Conservation (phyloP, 306 rosid species). For the Cucurbita argyrosperma region DNA sequence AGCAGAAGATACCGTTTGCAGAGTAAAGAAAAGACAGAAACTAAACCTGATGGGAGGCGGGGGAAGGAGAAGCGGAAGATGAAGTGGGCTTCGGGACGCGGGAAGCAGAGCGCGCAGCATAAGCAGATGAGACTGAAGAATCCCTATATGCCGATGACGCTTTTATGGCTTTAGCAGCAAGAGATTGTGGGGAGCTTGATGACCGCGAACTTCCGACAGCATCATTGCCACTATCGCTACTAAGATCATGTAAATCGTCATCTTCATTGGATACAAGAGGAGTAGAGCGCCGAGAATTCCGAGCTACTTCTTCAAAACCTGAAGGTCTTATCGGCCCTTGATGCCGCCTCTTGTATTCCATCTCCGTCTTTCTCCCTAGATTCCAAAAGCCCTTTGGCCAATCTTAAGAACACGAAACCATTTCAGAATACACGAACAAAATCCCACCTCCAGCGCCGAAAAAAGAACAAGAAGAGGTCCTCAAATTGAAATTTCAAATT, state of each 20-base stretch:
- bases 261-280: neutral
- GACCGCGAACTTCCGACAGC: conserved; percentile 9
- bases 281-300: neutral
- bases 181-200: conserved; percentile 37
- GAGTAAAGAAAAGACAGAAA: conserved; percentile 10
- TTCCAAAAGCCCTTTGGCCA: neutral
- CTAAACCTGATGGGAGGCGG: neutral
- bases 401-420: neutral
- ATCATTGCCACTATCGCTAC: conserved; percentile 2
- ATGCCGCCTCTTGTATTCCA: conserved; percentile 72
- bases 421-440: neutral
- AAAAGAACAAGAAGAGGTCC: neutral
- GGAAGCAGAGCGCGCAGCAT: conserved; percentile 36
- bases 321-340: conserved; percentile 28
- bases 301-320: conserved; percentile 10
- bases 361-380: neutral
- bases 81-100: conserved; percentile 15
- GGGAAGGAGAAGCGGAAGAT: conserved; percentile 7
- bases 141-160: conserved; percentile 85
- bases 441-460: neutral
- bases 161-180: conserved; percentile 86
- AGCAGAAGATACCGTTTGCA: neutral
- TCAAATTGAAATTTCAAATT: neutral
- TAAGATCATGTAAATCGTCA: conserved; percentile 3
- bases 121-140: conserved; percentile 84